Evolutionary conservation across 805 yeast genomes (phyloP).

Genomic region (Suhomyces xylopsoci): DNA sequence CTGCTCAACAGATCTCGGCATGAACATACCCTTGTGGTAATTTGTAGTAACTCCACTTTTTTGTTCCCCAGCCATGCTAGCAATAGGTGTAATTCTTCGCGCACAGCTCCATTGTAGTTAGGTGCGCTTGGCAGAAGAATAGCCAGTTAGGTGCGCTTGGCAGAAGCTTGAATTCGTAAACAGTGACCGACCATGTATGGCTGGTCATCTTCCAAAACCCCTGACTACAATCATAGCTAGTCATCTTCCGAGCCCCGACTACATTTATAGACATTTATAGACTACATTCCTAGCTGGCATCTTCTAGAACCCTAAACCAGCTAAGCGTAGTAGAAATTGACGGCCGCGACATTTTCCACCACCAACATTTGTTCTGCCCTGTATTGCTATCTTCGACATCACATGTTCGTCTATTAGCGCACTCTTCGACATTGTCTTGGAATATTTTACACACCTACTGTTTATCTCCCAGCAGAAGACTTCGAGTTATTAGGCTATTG

Average conservation of each 20-base stretch:
- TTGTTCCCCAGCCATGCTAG: neutral
- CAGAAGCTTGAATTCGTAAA: neutral
- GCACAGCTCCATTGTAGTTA: neutral
- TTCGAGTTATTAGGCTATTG: neutral
- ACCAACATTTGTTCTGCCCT: neutral
- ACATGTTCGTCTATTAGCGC: neutral
- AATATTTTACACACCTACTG: neutral
- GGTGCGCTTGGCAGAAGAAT: neutral
- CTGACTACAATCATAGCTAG: neutral
- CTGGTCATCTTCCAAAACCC: neutral
- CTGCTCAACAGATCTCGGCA: neutral
- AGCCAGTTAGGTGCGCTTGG: neutral
- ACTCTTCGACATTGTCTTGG: neutral
- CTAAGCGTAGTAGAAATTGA: neutral
- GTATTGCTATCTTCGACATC: neutral
- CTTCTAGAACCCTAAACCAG: neutral
- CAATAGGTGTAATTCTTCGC: neutral
- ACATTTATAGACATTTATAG: neutral
- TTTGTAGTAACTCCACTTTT: neutral
- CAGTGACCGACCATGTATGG: neutral
- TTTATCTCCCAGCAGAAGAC: neutral
- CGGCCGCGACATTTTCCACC: neutral
- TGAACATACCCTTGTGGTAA: neutral
- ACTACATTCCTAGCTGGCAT: neutral
- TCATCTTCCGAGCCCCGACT: neutral